phyloP scores from a whole-genome alignment of 2,329 filamentous ascomycete genomes.

The Calonectria pteridis region DNA sequence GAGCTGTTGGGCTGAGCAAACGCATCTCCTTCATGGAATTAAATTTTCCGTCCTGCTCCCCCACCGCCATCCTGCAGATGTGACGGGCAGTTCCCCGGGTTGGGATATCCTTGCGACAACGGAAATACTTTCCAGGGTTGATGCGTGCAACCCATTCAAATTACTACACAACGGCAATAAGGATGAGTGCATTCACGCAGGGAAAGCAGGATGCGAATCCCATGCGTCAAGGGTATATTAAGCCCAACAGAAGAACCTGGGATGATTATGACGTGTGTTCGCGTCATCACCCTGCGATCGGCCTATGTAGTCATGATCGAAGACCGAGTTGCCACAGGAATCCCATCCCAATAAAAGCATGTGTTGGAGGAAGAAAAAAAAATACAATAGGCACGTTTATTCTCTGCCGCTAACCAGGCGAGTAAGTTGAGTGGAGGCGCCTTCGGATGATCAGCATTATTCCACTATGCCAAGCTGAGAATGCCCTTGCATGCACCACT shows the following conservation, averaged over 20 bases:
- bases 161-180: not conserved
- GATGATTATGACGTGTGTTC: not conserved
- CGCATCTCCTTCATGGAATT: not conserved
- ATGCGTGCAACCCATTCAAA: not conserved
- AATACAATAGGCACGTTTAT: not conserved
- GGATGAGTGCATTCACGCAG: not conserved
- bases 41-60: not conserved
- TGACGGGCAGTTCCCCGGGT: conserved; percentile 6
- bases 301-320: not conserved
- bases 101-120: conserved; percentile 6
- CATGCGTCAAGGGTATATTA: not conserved
- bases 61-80: conserved; percentile 1
- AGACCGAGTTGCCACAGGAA: not conserved
- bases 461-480: not conserved
- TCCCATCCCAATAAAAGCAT: not conserved
- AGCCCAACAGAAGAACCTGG: not conserved
- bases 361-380: not conserved
- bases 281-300: not conserved
- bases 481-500: conserved; percentile 16
- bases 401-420: not conserved
- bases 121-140: not conserved
- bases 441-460: conserved; percentile 2
- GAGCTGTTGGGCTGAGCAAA: not conserved
- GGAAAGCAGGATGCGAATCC: not conserved
- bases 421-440: not conserved